Evolutionary conservation across 148 eudicot species (phyloP), one percentile per base, ranked within the genome.

Genomic region (Amaranthus cruentus): DNA sequence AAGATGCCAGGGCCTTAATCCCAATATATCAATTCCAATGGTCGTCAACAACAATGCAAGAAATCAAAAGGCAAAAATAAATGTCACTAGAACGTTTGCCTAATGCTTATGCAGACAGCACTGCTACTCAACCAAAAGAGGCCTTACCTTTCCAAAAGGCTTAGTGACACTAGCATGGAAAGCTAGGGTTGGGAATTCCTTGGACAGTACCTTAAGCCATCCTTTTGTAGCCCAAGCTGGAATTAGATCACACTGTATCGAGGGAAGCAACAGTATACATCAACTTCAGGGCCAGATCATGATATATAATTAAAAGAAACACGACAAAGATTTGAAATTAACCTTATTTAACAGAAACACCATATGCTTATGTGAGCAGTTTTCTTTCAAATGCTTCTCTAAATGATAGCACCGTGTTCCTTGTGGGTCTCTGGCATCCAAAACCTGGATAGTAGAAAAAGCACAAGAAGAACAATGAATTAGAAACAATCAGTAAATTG

Each of bases 161-260:
- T 95, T 95, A 73, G 80, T 95, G 78, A 88, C 62, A 78, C 96
- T 88, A 71, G 97, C 99, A 85, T 88, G 97, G 78, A 91, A 95
- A 62, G 98, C 98, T 48, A 95, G 82, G 79, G 93, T 80, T 65
- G 98, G 98, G 72, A 79, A 91, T 72, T 90, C 92, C 85, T 87
- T 91, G 13, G 97, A 90, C 68, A 95, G 71, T 14, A 81, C 80
- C 75, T 88, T 86, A 46, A 95, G 90, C 99, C 99, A 95, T 61
- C 92, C 96, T 86, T 91, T 95, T 61, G 99, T 95, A 61, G 85
- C 99, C 99, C 94, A 91, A 68, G 97, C 96, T 70, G 97, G 99
- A 73, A 90, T 84, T 85, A 95, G 81, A 83, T 95, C 99, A 81
- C 99, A 95, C 99, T 94, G 86, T 51, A 80, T 11, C 47, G 44